Evolutionary conservation across 2,329 filamentous ascomycete species (phyloP).

Genomic region (Ophiosphaerella narmari): DNA sequence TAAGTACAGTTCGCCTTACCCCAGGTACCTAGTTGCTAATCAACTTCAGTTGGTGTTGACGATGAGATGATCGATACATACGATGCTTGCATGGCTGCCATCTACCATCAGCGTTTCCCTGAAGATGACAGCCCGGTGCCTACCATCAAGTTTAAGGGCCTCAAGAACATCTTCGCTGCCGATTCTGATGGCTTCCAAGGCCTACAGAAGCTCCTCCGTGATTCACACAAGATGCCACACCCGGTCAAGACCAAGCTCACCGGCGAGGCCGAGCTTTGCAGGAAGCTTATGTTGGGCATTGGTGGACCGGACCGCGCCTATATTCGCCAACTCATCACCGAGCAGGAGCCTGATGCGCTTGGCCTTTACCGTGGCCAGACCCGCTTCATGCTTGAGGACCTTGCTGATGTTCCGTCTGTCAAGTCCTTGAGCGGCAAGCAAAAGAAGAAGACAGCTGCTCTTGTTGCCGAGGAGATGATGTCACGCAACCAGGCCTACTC

Average conservation of each 20-base stretch:
- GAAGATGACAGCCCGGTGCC: constrained; percentile 21
- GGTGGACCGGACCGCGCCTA: constrained; percentile 29
- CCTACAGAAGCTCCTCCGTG: constrained; percentile 24
- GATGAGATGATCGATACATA: constrained; percentile 51
- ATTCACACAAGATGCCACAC: constrained; percentile 30
- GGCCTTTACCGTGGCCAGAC: constrained; percentile 44
- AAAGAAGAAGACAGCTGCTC: constrained; percentile 42
- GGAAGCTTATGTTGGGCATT: constrained; percentile 35
- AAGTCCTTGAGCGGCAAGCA: constrained; percentile 35
- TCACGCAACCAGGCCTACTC: constrained; percentile 55
- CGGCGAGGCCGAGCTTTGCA: constrained; percentile 34
- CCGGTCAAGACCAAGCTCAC: constrained; percentile 37
- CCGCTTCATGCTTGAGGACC: constrained; percentile 46
- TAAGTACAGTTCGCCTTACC: constrained; percentile 16
- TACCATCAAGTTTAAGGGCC: constrained; percentile 34
- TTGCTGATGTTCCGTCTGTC: constrained; percentile 30
- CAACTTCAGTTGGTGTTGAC: constrained; percentile 47
- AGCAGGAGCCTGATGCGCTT: constrained; percentile 34
- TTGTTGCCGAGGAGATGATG: constrained; percentile 46
- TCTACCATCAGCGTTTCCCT: constrained; percentile 40
- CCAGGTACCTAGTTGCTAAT: constrained; percentile 5
- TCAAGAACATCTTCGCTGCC: constrained; percentile 36
- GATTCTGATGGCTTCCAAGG: constrained; percentile 28
- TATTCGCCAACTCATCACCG: constrained; percentile 35
- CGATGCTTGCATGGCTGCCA: constrained; percentile 43